Percentiles rank a stretch among this genome's conserved stretches.
These are phyloP conservation scores for Psilocybe azurescens DNA, from an alignment of 768 basidiomycete genomes.

Conservation along the genomic window DNA sequence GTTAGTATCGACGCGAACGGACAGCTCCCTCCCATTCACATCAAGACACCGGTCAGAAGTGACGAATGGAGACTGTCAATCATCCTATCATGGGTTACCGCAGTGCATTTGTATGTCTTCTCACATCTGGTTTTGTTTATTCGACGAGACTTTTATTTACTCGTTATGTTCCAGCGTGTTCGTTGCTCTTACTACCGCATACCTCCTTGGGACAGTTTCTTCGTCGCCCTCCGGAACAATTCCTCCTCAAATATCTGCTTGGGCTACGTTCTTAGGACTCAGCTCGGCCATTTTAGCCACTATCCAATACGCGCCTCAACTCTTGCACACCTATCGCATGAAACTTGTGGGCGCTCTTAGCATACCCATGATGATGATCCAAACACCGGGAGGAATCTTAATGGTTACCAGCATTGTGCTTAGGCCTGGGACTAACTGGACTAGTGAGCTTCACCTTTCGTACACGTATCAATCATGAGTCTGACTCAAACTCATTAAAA, in stretches of 20 bases:
- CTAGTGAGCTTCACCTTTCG: conserved; percentile 52
- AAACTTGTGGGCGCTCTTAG: conserved; percentile 92
- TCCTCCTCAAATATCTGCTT: conserved; percentile 42
- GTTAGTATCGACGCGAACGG: conserved; percentile 23
- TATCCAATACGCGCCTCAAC: conserved; percentile 89
- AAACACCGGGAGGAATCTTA: conserved; percentile 87
- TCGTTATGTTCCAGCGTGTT: conserved; percentile 46
- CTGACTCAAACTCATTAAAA: conserved; percentile 25
- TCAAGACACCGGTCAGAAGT: conserved; percentile 57
- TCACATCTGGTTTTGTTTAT: background rate
- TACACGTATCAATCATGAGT: background rate
- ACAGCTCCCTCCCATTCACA: conserved; percentile 40
- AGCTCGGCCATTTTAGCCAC: conserved; percentile 78
- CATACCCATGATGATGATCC: conserved; percentile 95
- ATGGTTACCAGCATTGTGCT: conserved; percentile 87
- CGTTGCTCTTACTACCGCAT: conserved; percentile 62
- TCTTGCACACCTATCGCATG: conserved; percentile 75
- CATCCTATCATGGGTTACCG: conserved; percentile 71
- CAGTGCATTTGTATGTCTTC: conserved; percentile 73
- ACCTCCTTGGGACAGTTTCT: conserved; percentile 53
- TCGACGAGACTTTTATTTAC: background rate
- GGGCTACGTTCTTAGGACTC: conserved; percentile 91
- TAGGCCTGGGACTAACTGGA: conserved; percentile 85
- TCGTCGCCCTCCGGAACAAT: conserved; percentile 40
- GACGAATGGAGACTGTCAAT: conserved; percentile 83